These are phyloP conservation scores for Didymella sp. DNA, from an alignment of 2,329 filamentous ascomycete genomes.

Conservation along the genomic window DNA sequence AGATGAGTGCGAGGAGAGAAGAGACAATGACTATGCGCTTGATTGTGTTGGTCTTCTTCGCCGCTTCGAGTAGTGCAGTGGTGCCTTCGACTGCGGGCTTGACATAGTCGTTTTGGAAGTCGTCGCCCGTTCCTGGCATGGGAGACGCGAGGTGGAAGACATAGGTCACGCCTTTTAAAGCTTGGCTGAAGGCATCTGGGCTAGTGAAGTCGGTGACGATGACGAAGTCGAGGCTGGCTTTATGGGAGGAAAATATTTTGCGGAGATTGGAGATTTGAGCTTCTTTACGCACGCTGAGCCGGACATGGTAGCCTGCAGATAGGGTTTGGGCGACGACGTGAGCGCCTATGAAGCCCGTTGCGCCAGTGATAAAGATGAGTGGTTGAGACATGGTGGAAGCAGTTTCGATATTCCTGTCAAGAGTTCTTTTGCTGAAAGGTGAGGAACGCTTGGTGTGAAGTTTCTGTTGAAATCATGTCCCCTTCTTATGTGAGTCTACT, in stretches of 20 bases:
- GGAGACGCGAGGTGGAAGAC: conserved; percentile 43
- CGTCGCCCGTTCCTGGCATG: conserved; percentile 27
- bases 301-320: conserved; percentile 34
- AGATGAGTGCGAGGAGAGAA: conserved; percentile 28
- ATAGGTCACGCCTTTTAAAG: conserved; percentile 32
- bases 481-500: too few species aligned
- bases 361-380: conserved; percentile 40
- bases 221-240: conserved; percentile 19
- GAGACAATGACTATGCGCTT: conserved; percentile 39
- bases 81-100: conserved; percentile 39
- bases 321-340: conserved; percentile 34
- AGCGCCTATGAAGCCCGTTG: conserved; percentile 38
- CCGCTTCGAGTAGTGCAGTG: conserved; percentile 30
- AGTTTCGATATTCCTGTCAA: too few species aligned
- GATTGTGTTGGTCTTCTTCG: conserved; percentile 28
- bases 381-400: conserved; percentile 15
- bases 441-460: too few species aligned
- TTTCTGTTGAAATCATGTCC: too few species aligned
- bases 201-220: conserved; percentile 24
- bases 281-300: conserved; percentile 34
- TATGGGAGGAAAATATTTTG: conserved; percentile 18
- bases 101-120: conserved; percentile 27
- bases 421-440: too few species aligned
- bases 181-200: conserved; percentile 21
- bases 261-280: conserved; percentile 20